Evolutionary conservation across 2,329 filamentous ascomycete species (phyloP).

Genomic region (Stenocarpella maydis): DNA sequence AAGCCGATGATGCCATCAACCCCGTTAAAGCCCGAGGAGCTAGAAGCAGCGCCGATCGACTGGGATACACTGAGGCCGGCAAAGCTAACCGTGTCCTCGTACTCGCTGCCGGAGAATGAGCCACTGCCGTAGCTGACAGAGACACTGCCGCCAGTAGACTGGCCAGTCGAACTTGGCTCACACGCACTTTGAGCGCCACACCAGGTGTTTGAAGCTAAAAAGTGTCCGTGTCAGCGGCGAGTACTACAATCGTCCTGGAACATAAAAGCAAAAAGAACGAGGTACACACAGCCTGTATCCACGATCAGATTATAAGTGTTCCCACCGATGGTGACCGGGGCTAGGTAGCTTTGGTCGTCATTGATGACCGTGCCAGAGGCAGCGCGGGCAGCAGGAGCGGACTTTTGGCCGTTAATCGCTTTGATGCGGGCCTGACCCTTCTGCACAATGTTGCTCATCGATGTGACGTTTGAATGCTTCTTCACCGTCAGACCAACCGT

Average conservation of each 20-base stretch:
- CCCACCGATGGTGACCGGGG: conserved; percentile 40
- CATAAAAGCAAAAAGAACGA: no score
- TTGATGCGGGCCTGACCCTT: conserved; percentile 40
- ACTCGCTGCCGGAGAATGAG: conserved; percentile 41
- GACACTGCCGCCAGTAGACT: conserved; percentile 38
- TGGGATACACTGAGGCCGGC: conserved; percentile 40
- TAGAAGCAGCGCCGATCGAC: conserved; percentile 26
- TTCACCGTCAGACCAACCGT: conserved; percentile 38
- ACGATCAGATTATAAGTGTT: conserved; percentile 41
- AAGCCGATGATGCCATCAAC: conserved; percentile 35
- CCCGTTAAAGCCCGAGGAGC: conserved; percentile 9
- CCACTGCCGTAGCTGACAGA: conserved; percentile 41
- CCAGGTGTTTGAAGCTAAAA: conserved; percentile 40
- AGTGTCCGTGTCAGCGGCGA: not conserved
- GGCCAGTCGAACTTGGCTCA: conserved; percentile 24
- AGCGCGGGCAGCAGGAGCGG: conserved; percentile 11
- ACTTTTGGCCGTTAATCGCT: conserved; percentile 37
- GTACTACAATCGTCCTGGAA: not conserved
- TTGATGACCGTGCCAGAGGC: conserved; percentile 41
- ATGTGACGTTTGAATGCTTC: conserved; percentile 38
- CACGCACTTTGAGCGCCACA: conserved; percentile 21
- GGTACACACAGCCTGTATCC: conserved; percentile 43
- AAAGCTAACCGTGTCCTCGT: conserved; percentile 44
- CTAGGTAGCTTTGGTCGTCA: conserved; percentile 41
- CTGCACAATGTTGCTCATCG: conserved; percentile 39